Evolutionary conservation across 768 basidiomycete genomes (phyloP).

Genomic region (Mycena haematopus): DNA sequence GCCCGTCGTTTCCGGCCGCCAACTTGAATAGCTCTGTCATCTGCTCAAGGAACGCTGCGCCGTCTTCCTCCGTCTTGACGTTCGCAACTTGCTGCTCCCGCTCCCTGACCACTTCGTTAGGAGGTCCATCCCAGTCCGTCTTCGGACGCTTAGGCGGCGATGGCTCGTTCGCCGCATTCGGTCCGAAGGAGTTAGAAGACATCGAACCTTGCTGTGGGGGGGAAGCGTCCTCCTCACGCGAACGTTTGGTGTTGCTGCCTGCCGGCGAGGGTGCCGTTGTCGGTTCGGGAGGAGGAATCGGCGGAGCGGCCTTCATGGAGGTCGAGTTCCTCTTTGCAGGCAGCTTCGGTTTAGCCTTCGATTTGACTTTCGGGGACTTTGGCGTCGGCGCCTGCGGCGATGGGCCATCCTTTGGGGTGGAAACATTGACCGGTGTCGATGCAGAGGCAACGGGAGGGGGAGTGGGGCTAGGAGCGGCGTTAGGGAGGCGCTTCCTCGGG

Average conservation of each 20-base stretch:
- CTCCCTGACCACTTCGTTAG: slow-evolving; percentile 55
- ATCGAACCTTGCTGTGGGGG: slow-evolving; percentile 31
- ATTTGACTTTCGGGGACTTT: slow-evolving; percentile 73
- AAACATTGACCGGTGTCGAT: slow-evolving; percentile 51
- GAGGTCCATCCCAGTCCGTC: slow-evolving; percentile 72
- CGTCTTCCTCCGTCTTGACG: slow-evolving; percentile 73
- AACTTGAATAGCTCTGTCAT: slow-evolving; percentile 69
- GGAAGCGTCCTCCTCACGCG: slow-evolving; percentile 59
- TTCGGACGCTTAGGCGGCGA: slow-evolving; percentile 77
- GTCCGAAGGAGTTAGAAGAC: slow-evolving; percentile 34
- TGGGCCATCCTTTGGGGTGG: slow-evolving; percentile 60
- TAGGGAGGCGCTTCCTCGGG: slow-evolving; percentile 30
- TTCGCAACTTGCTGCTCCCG: slow-evolving; percentile 50
- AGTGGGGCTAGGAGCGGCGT: slow-evolving; percentile 46
- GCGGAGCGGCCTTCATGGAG: slow-evolving; percentile 22
- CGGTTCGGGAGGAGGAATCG: slow-evolving; percentile 18
- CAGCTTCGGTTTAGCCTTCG: slow-evolving; percentile 47
- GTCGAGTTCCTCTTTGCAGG: no score
- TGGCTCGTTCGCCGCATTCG: slow-evolving; percentile 50
- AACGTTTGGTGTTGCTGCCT: slow-evolving; percentile 51
- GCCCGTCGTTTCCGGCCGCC: slow-evolving; percentile 51
- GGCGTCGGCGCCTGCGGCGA: slow-evolving; percentile 73
- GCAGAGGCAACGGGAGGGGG: slow-evolving; percentile 52
- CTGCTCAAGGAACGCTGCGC: slow-evolving; percentile 63
- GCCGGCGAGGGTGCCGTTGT: slow-evolving; percentile 32